Base-by-base conservation (phyloP, 768 basidiomycete species). In the Amanita rubescens region DNA sequence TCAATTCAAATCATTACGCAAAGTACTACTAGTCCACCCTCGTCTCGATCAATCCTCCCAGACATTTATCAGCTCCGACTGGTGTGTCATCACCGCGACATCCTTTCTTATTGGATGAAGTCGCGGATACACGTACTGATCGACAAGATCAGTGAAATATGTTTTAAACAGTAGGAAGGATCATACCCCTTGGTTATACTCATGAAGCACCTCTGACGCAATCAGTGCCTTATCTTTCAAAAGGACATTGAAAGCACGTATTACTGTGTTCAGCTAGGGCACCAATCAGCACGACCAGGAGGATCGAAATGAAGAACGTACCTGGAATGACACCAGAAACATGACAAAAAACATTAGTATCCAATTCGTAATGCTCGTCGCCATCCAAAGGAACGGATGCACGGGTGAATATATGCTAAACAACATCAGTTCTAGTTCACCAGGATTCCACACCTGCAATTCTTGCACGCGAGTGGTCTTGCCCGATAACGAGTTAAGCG, bases 11-110 rank as follows among this genome's bases (percentile, higher is more conserved):
- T 30, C 33, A 22, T 42, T 42, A 42, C 33, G 12, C n/a, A n/a
- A n/a, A n/a, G n/a, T n/a, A n/a, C 48, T 35, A 37, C 19, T n/a
- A 19, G 19, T 12, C 12, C 49, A n/a, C n/a, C n/a, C n/a, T n/a
- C n/a, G n/a, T n/a, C n/a, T n/a, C 22, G 37, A 24, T 53, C 47
- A 68, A 27, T 77, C 70, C 55, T 81, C 77, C 77, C 76, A 81
- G 27, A 79, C 59, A 58, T 79, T 75, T 8, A 88, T 78, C 57
- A 89, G 76, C 73, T 93, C 90, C 1, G 86, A 79, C 62, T 93
- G 76, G 65, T 90, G 83, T 2, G 90, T 93, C 89, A 90, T 90
- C 24, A 90, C 85, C 3, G 85, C 82, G 1, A 81, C 88, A 58
- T 93, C 90, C 55, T 74, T 80, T 27, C 86, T 80, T 19, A 92